Conservation (phyloP, 1,139 yeast species). For the Meyerozyma carpophila region DNA sequence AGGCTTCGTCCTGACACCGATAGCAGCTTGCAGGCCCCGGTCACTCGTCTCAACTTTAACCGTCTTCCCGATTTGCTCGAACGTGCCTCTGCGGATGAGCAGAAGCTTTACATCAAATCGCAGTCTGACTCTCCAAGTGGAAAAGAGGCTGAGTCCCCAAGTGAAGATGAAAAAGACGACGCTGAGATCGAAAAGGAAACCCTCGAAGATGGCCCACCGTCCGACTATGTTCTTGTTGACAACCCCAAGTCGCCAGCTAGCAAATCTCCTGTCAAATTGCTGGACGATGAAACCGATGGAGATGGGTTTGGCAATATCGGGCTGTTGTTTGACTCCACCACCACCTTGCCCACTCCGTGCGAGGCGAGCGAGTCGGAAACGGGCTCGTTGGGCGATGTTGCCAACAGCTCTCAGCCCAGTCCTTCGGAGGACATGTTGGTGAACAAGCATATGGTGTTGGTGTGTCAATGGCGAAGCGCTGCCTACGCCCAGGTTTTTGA, state of each 20-base stretch:
- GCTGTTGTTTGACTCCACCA: conserved; percentile 25
- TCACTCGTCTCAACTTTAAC: conserved; percentile 1
- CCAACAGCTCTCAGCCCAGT: conserved; percentile 5
- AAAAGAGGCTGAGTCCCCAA: conserved; percentile 18
- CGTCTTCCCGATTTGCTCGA: conserved; percentile 1
- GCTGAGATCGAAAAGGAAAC: neutral
- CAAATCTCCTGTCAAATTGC: conserved; percentile 7
- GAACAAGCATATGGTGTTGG: conserved; percentile 42
- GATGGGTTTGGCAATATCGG: conserved; percentile 15
- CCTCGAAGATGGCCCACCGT: neutral
- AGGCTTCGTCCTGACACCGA: neutral
- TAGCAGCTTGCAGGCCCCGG: neutral
- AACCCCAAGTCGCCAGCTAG: neutral
- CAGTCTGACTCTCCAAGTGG: conserved; percentile 10
- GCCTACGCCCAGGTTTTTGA: conserved; percentile 47
- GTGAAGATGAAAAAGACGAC: conserved; percentile 11
- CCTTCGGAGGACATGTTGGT: conserved; percentile 21
- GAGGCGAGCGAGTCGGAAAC: conserved; percentile 1
- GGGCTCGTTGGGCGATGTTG: neutral
- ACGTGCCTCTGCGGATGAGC: conserved; percentile 12
- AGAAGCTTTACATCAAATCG: conserved; percentile 5
- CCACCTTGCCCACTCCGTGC: conserved; percentile 16
- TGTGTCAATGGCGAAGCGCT: conserved; percentile 67
- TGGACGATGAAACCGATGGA: conserved; percentile 17
- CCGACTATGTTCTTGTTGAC: neutral